Evolutionary conservation across 2,329 filamentous ascomycete species (phyloP).

Genomic region (Aspergillus calidoustus): DNA sequence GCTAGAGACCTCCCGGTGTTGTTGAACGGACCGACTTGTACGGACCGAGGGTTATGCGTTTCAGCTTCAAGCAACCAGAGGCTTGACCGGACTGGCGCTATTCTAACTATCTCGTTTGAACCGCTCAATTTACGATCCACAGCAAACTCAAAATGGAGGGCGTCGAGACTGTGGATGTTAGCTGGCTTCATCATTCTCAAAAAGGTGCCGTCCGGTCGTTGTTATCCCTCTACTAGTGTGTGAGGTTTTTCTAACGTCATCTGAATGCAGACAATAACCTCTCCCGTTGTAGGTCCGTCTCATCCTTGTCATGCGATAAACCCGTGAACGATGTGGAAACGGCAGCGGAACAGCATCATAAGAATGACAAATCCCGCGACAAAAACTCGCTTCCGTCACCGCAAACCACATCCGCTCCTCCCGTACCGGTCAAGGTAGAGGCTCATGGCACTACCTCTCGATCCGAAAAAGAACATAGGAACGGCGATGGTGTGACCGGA

Average conservation of each 20-base stretch:
- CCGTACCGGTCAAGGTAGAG: conserved; percentile 22
- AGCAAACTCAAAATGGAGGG: conserved; percentile 69
- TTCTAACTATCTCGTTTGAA: neutral
- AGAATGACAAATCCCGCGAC: conserved; percentile 31
- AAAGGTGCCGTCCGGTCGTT: conserved; percentile 63
- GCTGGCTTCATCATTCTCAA: conserved; percentile 84
- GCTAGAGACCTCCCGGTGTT: neutral
- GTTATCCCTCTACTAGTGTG: neutral
- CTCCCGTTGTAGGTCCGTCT: conserved; percentile 42
- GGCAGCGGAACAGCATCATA: conserved; percentile 21
- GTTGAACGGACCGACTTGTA: neutral
- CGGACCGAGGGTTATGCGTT: conserved; percentile 12
- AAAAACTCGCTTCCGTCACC: conserved; percentile 26
- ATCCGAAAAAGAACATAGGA: conserved; percentile 24
- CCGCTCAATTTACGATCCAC: neutral
- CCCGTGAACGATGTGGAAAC: conserved; percentile 30
- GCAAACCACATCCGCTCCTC: conserved; percentile 17
- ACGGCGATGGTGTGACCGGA: conserved; percentile 22
- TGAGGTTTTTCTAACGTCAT: conserved; percentile 10
- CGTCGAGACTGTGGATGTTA: conserved; percentile 81
- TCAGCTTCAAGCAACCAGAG: neutral
- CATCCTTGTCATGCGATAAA: conserved; percentile 37
- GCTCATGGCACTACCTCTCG: conserved; percentile 22
- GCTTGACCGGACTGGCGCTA: neutral
- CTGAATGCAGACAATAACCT: conserved; percentile 34